Evolutionary conservation across 148 eudicot genomes (phyloP), one percentile per base, ranked within the genome.

Genomic region (Bassia scoparia): DNA sequence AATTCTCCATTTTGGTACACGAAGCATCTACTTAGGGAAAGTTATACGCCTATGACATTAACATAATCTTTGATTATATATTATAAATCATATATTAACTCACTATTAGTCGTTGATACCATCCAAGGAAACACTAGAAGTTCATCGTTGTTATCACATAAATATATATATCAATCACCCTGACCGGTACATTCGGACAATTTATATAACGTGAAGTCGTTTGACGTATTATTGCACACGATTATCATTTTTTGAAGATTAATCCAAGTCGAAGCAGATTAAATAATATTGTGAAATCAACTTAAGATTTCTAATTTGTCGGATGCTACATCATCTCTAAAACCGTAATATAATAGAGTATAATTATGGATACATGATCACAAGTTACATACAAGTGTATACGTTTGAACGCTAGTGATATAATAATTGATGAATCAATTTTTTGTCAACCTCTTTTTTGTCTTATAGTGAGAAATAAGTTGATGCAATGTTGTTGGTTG

Each of bases 21-120:
- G 71, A 55, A 74, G 55, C 38, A 55, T 56, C 68, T 69, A 65
- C 68, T 74, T 74, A 8, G 11, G 49, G 77, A 65, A 74, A 74
- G 77, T 65, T 65, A 63, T 63, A 26, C 37, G 41, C 70, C n/a
- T 38, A 26, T 74, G 70, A 74, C 64, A 74, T 54, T 65, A 54
- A 65, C 71, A 34, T 73, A 63, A 74, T 53, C 7, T 30, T n/a
- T 33, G n/a, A n/a, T n/a, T n/a, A n/a, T n/a, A 5, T 73, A 54
- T 74, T 15, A 35, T 50, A 9, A n/a, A 35, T 74, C 15, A 17
- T 24, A n/a, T 5, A 18, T 5, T 49, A 65, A 38, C 18, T 29
- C 59, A 38, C 15, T 37, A 65, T 54, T 54, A 66, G n/a, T 74
- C 23, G 8, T 66, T 74, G 71, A 66, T 74, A 23, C 0, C 65